Base-by-base conservation (phyloP, 139 green algal species). In the Micractinium sp. region DNA sequence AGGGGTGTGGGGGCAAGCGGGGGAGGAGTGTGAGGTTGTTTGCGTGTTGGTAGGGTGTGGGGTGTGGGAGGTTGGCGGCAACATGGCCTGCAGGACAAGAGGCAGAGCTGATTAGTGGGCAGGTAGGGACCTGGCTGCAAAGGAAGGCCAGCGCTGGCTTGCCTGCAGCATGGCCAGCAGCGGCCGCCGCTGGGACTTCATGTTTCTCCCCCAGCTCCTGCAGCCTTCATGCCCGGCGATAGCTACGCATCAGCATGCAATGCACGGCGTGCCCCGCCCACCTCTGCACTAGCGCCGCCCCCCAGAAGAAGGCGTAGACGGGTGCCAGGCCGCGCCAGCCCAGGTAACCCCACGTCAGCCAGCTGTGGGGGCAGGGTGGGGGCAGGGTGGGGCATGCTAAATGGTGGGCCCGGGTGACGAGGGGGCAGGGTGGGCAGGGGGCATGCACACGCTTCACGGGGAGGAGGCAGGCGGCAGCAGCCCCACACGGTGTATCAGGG, bases 271-370 rank as follows among this genome's bases (percentile, higher is more conserved):
- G 31, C 5, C 75, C 13, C 0, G 23, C 74, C 25, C 73, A 82
- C 53, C 91, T 79, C 86, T 96, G 94, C 82, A 91, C 33, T 77
- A 90, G n/a, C 19, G 77, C 41, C 0, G 88, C 91, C 19, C 60
- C 69, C 23, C n/a, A 66, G 79, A 96, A 96, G 92, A 96, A 96
- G 4, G 47, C 61, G 35, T 89, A 90, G 1, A 91, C 93, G 31
- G 71, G 66, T 15, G 35, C 67, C 29, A 94, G 79, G 53, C 89
- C 87, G 16, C 63, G 19, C 88, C 89, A 91, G 63, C 93, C 90
- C 16, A 88, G 63, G 89, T 95, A 95, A 23, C 85, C 85, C 39
- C 75, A 61, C 31, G 87, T 82, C 38, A 94, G 60, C 47, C 67
- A 90, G 74, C 67, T 79, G 92, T 91, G 90, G 90, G 81, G 84